Conservation (phyloP, 345 rosid genomes). For the Rhodamnia argentea region DNA sequence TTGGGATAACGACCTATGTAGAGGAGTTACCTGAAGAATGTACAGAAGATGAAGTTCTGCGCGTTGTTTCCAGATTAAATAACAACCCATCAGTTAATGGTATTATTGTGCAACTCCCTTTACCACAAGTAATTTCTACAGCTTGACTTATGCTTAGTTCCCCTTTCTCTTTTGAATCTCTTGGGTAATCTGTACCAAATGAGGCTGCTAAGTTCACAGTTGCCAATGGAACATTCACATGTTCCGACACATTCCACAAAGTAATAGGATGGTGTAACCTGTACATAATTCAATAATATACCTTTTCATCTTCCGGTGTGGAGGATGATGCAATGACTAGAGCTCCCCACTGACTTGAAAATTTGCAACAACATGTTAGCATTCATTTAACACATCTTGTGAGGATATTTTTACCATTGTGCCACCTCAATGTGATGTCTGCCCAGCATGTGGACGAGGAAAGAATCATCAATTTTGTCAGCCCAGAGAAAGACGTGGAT, state of each 20-base stretch:
- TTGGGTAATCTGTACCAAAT: background rate
- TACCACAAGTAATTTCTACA: constrained; percentile 15
- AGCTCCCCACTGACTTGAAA: background rate
- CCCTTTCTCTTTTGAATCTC: background rate
- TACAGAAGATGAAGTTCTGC: constrained; percentile 11
- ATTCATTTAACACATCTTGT: background rate
- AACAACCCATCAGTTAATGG: constrained; percentile 16
- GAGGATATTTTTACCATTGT: background rate
- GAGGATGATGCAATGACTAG: background rate
- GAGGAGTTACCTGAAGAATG: constrained; percentile 8
- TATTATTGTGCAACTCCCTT: constrained; percentile 25
- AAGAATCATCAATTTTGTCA: constrained; percentile 6
- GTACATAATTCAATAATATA: background rate
- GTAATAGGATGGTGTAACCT: background rate
- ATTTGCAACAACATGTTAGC: background rate
- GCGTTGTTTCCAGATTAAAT: constrained; percentile 6
- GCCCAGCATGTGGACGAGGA: constrained; percentile 19
- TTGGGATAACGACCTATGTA: constrained; percentile 9
- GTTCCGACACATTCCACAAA: background rate
- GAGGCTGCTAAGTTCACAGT: background rate
- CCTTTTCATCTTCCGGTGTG: background rate
- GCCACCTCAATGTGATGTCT: background rate
- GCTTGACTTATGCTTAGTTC: background rate
- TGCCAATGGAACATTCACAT: background rate
- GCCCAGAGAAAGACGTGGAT: constrained; percentile 24